Evolutionary conservation across 257 asterid species (phyloP).

Genomic region (Plectranthus barbatus): DNA sequence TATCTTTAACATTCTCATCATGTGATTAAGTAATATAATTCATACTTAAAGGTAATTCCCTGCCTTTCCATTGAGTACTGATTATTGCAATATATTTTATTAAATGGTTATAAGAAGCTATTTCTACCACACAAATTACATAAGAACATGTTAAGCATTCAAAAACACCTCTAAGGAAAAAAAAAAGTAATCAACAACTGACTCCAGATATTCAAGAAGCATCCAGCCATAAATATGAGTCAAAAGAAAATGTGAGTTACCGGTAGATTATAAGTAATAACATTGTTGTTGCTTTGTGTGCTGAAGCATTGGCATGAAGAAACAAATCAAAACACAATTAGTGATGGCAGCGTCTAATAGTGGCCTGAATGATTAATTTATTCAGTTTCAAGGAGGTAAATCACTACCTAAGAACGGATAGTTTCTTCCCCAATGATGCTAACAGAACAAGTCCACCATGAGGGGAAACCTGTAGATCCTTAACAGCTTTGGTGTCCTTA

Average conservation of each 20-base stretch:
- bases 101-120: neutral
- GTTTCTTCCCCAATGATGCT: conserved; percentile 82
- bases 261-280: conserved; percentile 74
- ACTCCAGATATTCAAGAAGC: neutral
- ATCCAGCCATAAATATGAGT: neutral
- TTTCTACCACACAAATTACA: neutral
- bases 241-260: conserved; percentile 33
- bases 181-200: neutral
- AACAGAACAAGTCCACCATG: conserved; percentile 59
- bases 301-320: conserved; percentile 33
- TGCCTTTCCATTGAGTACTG: neutral
- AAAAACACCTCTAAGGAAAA: neutral
- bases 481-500: conserved; percentile 47
- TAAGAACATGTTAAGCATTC: neutral
- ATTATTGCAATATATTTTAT: neutral
- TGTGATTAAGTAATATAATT: neutral
- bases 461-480: conserved; percentile 76
- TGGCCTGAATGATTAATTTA: neutral
- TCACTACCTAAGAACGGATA: conserved; percentile 63
- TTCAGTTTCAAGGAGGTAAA: neutral
- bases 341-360: conserved; percentile 6
- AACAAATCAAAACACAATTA: conserved; percentile 4
- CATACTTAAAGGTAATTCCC: neutral
- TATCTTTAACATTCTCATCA: neutral
- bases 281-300: conserved; percentile 67